Percentiles rank a stretch among this genome's conserved stretches.
Conservation (phyloP, 2,329 filamentous ascomycete genomes). For the Phymatotrichopsis omnivora region DNA sequence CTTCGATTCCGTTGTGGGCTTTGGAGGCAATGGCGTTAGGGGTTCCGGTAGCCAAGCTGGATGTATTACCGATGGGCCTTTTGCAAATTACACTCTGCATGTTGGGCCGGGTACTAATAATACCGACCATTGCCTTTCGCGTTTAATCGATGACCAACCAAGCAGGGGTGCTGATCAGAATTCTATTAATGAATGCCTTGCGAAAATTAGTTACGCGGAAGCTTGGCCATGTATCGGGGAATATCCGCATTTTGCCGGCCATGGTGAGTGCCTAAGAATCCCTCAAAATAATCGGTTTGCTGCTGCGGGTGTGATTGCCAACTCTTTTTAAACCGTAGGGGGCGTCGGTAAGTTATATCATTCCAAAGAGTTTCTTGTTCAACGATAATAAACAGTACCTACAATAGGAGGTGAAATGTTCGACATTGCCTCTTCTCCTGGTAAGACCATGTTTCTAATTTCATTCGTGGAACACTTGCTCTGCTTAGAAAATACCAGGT, state of each 20-base stretch:
- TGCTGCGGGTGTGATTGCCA: too few relatives aligned
- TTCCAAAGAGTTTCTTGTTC: too few relatives aligned
- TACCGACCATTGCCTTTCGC: slow-evolving; percentile 21
- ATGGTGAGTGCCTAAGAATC: slow-evolving; percentile 21
- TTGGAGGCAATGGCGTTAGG: slow-evolving; percentile 15
- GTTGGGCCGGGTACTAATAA: slow-evolving; percentile 22
- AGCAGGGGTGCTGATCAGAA: slow-evolving; percentile 4
- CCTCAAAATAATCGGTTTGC: background rate
- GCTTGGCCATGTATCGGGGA: slow-evolving; percentile 32
- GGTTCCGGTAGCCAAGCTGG: background rate
- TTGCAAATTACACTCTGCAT: slow-evolving; percentile 12
- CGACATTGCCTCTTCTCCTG: slow-evolving; percentile 21
- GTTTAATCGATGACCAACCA: slow-evolving; percentile 13
- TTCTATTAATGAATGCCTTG: slow-evolving; percentile 16
- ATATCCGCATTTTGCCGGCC: slow-evolving; percentile 31
- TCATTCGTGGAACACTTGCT: too few relatives aligned
- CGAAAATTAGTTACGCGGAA: slow-evolving; percentile 8
- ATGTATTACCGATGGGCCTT: slow-evolving; percentile 20
- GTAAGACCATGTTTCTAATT: too few relatives aligned
- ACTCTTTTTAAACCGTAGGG: too few relatives aligned
- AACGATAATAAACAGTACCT: too few relatives aligned
- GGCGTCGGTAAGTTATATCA: too few relatives aligned
- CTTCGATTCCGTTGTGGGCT: slow-evolving; percentile 14
- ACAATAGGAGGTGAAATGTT: slow-evolving; percentile 4
- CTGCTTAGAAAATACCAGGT: too few relatives aligned